Evolutionary conservation across 805 yeast species (phyloP).

Genomic region (Metschnikowia kunwiensis): DNA sequence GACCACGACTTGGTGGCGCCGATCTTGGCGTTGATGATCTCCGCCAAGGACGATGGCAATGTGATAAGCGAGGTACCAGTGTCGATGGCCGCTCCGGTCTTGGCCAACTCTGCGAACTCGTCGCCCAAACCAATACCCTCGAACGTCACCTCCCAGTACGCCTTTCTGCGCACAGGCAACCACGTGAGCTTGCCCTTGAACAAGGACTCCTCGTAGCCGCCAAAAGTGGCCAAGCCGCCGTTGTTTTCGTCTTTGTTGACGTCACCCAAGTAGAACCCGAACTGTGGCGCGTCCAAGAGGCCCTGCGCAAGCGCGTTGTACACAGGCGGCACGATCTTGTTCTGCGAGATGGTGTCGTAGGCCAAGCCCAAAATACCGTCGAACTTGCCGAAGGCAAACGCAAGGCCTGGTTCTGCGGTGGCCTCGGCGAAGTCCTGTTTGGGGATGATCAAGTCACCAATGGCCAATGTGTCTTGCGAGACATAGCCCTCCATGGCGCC

Average conservation of each 20-base stretch:
- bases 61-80: constrained; percentile 97
- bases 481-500: constrained; percentile 92
- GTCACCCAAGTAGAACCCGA: constrained; percentile 89
- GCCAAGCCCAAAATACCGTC: constrained; percentile 97
- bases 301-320: constrained; percentile 84
- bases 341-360: constrained; percentile 85
- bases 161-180: constrained; percentile 98
- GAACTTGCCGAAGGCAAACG: constrained; percentile 97
- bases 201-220: constrained; percentile 81
- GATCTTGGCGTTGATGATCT: constrained; percentile 88
- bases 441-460: constrained; percentile 83
- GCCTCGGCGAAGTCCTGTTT: constrained; percentile 96
- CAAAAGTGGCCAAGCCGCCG: constrained; percentile 94
- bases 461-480: constrained; percentile 74
- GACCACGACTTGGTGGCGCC: constrained; percentile 98
- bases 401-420: constrained; percentile 94
- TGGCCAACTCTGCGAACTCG: constrained; percentile 77
- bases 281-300: constrained; percentile 76
- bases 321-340: constrained; percentile 88
- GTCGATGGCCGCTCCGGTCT: constrained; percentile 95
- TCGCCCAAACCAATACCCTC: constrained; percentile 90
- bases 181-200: constrained; percentile 84
- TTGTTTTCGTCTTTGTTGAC: constrained; percentile 57
- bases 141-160: constrained; percentile 97
- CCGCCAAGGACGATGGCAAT: constrained; percentile 92